phyloP scores from a whole-genome alignment of 2,329 filamentous ascomycete species.

The Aspergillus persii region DNA sequence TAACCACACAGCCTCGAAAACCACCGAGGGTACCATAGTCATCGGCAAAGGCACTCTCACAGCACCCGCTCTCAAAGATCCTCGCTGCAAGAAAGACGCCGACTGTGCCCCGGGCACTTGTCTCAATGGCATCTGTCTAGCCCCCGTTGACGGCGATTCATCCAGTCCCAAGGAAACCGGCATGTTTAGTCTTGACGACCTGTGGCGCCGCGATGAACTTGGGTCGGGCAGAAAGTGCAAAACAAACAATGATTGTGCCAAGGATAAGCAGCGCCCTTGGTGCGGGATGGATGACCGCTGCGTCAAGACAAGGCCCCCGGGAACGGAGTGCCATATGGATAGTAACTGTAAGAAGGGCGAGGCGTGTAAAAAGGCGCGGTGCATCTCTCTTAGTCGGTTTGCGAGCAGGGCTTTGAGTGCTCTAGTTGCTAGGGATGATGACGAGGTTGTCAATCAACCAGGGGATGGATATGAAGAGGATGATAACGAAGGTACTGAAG shows the following conservation, averaged over 20 bases:
- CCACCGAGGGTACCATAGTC: too few relatives aligned
- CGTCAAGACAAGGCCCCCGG: not conserved
- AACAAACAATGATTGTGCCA: not conserved
- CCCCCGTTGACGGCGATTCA: not conserved
- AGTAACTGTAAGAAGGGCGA: not conserved
- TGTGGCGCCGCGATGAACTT: not conserved
- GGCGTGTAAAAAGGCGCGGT: not conserved
- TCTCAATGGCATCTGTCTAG: not conserved
- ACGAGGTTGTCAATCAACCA: too few relatives aligned
- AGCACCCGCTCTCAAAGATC: not conserved
- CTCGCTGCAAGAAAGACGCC: not conserved
- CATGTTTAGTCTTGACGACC: not conserved
- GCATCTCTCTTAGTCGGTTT: not conserved
- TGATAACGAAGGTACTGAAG: too few relatives aligned
- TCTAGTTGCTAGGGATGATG: too few relatives aligned
- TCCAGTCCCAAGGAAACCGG: not conserved
- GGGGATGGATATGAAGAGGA: too few relatives aligned
- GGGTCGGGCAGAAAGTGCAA: not conserved
- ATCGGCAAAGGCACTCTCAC: too few relatives aligned
- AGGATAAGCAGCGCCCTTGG: not conserved
- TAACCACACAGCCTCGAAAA: too few relatives aligned
- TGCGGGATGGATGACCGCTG: not conserved
- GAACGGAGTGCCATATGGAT: not conserved
- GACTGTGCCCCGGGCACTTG: not conserved
- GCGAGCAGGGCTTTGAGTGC: too few relatives aligned